Percentiles rank a stretch among this genome's conserved stretches.
phyloP scores from a whole-genome alignment of 106 monocot species.

The Acorus calamus region DNA sequence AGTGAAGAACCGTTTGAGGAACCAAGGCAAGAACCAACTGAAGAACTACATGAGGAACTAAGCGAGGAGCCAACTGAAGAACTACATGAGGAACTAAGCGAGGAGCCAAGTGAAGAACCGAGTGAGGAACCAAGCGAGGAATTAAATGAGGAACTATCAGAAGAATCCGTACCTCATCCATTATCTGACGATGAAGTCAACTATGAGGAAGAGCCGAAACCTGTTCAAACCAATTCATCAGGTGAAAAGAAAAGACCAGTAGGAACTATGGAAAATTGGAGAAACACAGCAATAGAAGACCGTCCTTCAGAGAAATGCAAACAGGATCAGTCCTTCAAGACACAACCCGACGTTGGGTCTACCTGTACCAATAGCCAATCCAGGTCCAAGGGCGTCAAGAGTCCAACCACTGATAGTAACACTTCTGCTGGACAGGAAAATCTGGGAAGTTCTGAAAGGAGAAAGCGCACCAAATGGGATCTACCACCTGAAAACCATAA shows the following conservation, averaged over 20 bases:
- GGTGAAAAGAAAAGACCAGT: slow-evolving; percentile 1
- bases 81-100: background rate
- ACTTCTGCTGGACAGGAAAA: slow-evolving; percentile 4
- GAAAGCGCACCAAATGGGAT: slow-evolving; percentile 13
- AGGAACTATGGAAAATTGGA: background rate
- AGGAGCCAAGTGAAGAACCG: background rate
- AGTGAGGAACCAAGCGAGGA: slow-evolving; percentile 1
- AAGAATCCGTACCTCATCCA: background rate
- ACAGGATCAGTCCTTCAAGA: too few relatives aligned
- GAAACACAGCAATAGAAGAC: slow-evolving; percentile 7
- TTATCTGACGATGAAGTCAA: background rate
- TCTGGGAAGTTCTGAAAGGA: slow-evolving; percentile 19
- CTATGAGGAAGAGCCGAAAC: background rate
- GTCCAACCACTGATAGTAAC: background rate
- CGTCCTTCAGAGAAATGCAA: background rate
- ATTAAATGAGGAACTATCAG: background rate
- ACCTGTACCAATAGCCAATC: background rate
- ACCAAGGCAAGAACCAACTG: too few relatives aligned
- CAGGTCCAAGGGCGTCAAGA: background rate
- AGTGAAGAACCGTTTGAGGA: too few relatives aligned
- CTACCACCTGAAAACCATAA: background rate
- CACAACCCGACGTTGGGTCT: background rate
- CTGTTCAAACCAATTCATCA: background rate
- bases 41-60: slow-evolving; percentile 4
- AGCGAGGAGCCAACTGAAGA: background rate